Evolutionary conservation across 2,329 filamentous ascomycete genomes (phyloP), one percentile per base, ranked within the genome.

Genomic region (Leptographium galeiforme): DNA sequence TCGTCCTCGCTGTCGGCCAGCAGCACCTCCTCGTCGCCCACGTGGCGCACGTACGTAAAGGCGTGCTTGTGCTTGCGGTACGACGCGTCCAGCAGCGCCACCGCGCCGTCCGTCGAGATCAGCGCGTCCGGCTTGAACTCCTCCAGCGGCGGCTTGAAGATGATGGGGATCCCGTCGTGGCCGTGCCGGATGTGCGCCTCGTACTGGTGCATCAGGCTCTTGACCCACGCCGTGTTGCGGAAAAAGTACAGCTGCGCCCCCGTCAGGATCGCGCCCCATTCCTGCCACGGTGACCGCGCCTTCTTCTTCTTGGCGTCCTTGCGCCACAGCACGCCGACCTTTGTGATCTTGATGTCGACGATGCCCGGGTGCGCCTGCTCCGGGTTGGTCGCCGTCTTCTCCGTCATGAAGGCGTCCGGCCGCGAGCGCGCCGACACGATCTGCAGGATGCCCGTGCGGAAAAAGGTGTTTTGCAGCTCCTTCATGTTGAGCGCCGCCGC

Each of bases 211-310:
- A 97, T 89, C 58, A 98, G 69, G 55, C 79, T 86, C 67, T 95
- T 97, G 38, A 95, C 82, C 91, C 93, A 98, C 19, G 82, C 76
- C 6, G 89, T 85, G 64, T 97, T 96, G 55, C 88, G 84, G 72
- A 97, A 98, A 67, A 98, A 89, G 67, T 96, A 98, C 8, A 98
- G 78, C 63, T 96, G 91, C 7, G 93, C 94, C n/a, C 91, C 89
- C 0, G 93, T 98, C 34, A 98, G 76, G 55, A 98, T 86, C 30
- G 89, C 93, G 51, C 93, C 93, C 93, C 93, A 98, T 75, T 98
- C 93, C 64, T 96, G 91, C 93, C 93, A 98, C 1, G 93, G 91
- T 12, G 91, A 96, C 45, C 91, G 80, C 0, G 89, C 85, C 68
- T 94, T 95, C 70, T 93, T 91, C 70, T 91, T 95, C 70, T 95